phyloP scores from a whole-genome alignment of 1,139 yeast species.

The Suzukiozyma palmioleophila region DNA sequence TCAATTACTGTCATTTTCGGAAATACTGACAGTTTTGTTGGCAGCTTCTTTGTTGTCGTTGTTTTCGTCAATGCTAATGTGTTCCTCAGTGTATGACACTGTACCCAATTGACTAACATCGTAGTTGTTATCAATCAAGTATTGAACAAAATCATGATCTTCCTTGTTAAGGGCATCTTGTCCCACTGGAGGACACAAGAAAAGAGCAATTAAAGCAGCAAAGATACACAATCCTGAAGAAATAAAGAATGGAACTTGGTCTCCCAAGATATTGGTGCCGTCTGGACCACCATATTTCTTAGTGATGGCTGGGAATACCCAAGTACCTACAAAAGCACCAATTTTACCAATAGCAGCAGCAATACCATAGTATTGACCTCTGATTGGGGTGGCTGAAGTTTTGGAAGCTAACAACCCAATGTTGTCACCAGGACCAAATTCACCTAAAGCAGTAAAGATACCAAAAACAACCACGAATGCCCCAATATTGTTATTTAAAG shows the following conservation, averaged over 20 bases:
- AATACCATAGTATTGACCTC: conserved; percentile 88
- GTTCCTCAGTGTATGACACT: conserved; percentile 1
- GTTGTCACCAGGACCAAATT: conserved; percentile 92
- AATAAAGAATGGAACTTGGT: conserved; percentile 77
- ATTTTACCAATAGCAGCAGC: conserved; percentile 90
- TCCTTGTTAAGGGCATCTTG: conserved; percentile 80
- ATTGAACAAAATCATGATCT: conserved; percentile 64
- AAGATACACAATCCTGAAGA: conserved; percentile 73
- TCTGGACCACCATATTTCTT: conserved; percentile 29
- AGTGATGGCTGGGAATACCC: conserved; percentile 75
- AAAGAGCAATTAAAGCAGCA: conserved; percentile 63
- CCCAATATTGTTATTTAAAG: conserved; percentile 57
- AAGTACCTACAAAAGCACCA: conserved; percentile 91
- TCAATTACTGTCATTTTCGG: not conserved
- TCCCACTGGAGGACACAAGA: conserved; percentile 74
- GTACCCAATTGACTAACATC: conserved; percentile 49
- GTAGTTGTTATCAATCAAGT: conserved; percentile 56
- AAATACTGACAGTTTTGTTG: not conserved
- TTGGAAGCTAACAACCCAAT: conserved; percentile 85
- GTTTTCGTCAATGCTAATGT: not conserved
- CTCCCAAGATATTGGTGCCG: conserved; percentile 37
- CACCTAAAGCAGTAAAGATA: conserved; percentile 81
- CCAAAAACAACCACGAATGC: conserved; percentile 85
- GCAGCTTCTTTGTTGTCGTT: not conserved
- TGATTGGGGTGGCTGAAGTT: conserved; percentile 78